Base-by-base conservation (phyloP, 441 rosid species). In the Iberis amara region DNA sequence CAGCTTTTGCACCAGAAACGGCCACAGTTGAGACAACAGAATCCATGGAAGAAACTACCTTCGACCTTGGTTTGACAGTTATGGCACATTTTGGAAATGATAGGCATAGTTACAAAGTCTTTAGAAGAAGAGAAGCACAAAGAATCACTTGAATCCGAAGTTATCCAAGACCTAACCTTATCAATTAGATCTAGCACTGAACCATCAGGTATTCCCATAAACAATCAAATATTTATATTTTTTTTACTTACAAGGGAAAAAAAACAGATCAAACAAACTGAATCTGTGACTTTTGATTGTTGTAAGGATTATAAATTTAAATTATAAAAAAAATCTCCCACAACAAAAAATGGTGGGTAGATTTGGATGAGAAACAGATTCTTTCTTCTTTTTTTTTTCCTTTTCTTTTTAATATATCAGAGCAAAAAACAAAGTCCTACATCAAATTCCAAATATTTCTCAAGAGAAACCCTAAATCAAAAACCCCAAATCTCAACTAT, bases 171-270 rank as follows among this genome's bases (percentile, higher is more conserved):
- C 86, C 80, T 69, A 61, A 81, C 73, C 61, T 81, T 84, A 8
- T 68, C 71, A 68, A 81, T 51, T 55, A 86, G 92, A 81, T 92
- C 85, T 79, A 65, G 64, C 65, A 78, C 55, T 47, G 82, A 81
- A 69, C 64, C 73, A 82, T 81, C 86, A 52, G 82, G 81, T 77
- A 81, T 59, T 80, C 90, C 91, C 92, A 81, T 80, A 80, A 68
- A 72, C 81, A 53, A 69, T 57, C 72, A 72, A 55, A 64, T 55
- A 18, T 18, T 18, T 57, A 26, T 26, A 26, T 4, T 26, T 26
- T 69, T 68, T 69, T 49, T 66, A 30, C 45, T 44, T 45, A 39
- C 71, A 62, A 73, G 56, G 56, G 58, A 55, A 57, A 44, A 52
- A 55, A 68, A 37, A 32, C 3, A 32, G 8, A 32, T 32, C 36